Evolutionary conservation across 371 early-diverging fungal genomes (phyloP).

Genomic region (Apophysomyces variabilis): DNA sequence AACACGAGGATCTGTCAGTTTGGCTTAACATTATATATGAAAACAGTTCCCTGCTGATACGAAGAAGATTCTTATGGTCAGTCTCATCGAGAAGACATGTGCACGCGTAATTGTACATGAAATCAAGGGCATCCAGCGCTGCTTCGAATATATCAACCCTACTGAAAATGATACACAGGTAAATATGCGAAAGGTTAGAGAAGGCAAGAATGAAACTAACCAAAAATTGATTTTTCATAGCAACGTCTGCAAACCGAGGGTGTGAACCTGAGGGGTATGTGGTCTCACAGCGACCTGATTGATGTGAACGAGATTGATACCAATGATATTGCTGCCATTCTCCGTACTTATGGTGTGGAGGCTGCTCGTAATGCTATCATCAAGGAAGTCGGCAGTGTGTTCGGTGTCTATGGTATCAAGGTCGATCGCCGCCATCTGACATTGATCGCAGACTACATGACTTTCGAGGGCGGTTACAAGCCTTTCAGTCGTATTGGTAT

Average conservation of each 20-base stretch:
- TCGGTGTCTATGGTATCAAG: constrained; percentile 96
- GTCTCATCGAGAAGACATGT: constrained; percentile 77
- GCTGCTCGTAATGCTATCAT: constrained; percentile 97
- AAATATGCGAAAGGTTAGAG: constrained; percentile 13
- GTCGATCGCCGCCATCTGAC: constrained; percentile 97
- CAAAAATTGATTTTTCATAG: constrained; percentile 22
- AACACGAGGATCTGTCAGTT: too few relatives aligned
- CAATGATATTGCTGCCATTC: constrained; percentile 96
- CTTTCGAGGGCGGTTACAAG: constrained; percentile 97
- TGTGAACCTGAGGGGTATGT: constrained; percentile 91
- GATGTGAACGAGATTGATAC: constrained; percentile 90
- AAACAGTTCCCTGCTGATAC: constrained; percentile 78
- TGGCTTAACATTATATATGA: too few relatives aligned
- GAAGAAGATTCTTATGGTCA: constrained; percentile 94
- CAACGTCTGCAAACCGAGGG: constrained; percentile 87
- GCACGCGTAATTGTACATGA: constrained; percentile 80
- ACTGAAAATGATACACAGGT: constrained; percentile 78
- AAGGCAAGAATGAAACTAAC: constrained; percentile 2
- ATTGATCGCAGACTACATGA: constrained; percentile 99
- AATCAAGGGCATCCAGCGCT: constrained; percentile 80
- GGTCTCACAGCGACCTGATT: constrained; percentile 77
- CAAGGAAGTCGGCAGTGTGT: constrained; percentile 95
- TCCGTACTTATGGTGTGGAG: constrained; percentile 98
- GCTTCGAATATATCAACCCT: constrained; percentile 80
- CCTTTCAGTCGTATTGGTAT: constrained; percentile 97